A percentile compares a stretch with the other conserved stretches of the same genome.
phyloP scores from a whole-genome alignment of 2,329 filamentous ascomycete species.

The Botrytis fabae region DNA sequence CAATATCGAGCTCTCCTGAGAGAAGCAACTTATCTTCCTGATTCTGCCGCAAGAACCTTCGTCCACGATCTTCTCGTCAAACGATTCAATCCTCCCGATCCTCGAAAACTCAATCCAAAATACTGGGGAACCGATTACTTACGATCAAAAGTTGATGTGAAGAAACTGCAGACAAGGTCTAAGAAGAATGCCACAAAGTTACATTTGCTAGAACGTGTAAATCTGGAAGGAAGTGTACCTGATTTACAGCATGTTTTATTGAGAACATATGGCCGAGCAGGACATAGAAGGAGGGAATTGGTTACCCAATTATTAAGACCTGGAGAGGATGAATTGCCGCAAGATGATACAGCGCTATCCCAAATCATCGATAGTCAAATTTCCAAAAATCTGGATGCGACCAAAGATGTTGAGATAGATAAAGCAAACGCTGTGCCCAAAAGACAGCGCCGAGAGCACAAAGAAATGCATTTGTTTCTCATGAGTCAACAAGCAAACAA shows the following conservation, averaged over 20 bases:
- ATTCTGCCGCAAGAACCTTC: slow-evolving; percentile 48
- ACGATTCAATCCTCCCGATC: slow-evolving; percentile 46
- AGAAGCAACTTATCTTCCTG: slow-evolving; percentile 60
- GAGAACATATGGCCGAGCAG: slow-evolving; percentile 54
- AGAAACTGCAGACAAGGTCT: slow-evolving; percentile 32
- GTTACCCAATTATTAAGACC: slow-evolving; percentile 44
- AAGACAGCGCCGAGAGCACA: slow-evolving; percentile 2
- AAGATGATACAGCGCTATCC: slow-evolving; percentile 47
- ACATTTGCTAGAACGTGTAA: slow-evolving; percentile 51
- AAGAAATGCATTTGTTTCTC: not conserved
- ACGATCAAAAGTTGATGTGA: slow-evolving; percentile 1
- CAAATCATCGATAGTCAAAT: slow-evolving; percentile 27
- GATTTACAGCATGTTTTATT: slow-evolving; percentile 52
- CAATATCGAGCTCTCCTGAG: slow-evolving; percentile 62
- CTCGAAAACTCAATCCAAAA: slow-evolving; percentile 4
- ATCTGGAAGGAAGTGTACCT: slow-evolving; percentile 48
- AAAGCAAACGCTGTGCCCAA: not conserved
- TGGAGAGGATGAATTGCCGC: slow-evolving; percentile 42
- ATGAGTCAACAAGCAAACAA: slow-evolving; percentile 32
- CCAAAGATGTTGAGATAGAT: not conserved
- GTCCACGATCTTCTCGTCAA: slow-evolving; percentile 47
- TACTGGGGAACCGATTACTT: slow-evolving; percentile 19
- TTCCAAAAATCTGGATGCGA: not conserved
- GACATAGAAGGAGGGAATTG: slow-evolving; percentile 53
- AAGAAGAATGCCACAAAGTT: slow-evolving; percentile 41